Evolutionary conservation across 1,139 yeast species (phyloP).

Genomic region (Magnusiomyces magnusii): DNA sequence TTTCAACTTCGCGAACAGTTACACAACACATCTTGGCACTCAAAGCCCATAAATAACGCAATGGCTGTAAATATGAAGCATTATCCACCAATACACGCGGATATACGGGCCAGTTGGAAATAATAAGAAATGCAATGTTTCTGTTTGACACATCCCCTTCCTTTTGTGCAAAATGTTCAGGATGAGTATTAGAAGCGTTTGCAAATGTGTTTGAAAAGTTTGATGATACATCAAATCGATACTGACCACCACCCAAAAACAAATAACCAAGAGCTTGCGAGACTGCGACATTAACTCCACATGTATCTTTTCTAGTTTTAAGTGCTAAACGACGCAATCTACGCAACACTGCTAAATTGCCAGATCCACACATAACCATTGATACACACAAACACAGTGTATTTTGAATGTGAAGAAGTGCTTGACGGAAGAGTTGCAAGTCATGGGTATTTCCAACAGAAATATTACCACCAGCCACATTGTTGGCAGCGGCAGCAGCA

Average conservation of each 20-base stretch:
- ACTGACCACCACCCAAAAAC: slow-evolving; percentile 90
- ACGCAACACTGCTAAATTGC: slow-evolving; percentile 72
- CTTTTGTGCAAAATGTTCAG: background rate
- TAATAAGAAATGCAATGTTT: slow-evolving; percentile 64
- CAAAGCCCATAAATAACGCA: slow-evolving; percentile 87
- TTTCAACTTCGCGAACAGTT: slow-evolving; percentile 60
- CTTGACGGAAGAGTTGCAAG: slow-evolving; percentile 48
- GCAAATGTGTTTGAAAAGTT: background rate
- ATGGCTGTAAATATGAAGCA: slow-evolving; percentile 70
- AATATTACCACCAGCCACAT: background rate
- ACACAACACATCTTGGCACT: slow-evolving; percentile 78
- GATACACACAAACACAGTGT: slow-evolving; percentile 58
- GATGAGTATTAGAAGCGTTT: background rate
- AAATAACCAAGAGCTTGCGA: slow-evolving; percentile 82
- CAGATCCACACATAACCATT: slow-evolving; percentile 83
- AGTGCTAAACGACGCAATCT: slow-evolving; percentile 65
- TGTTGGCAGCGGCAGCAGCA: background rate
- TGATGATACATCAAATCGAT: slow-evolving; percentile 49
- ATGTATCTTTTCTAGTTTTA: slow-evolving; percentile 43
- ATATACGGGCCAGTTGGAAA: slow-evolving; percentile 68
- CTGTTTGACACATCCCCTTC: background rate
- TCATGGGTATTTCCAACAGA: slow-evolving; percentile 41
- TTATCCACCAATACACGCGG: slow-evolving; percentile 39
- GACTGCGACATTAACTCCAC: slow-evolving; percentile 71
- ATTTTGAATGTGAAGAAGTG: slow-evolving; percentile 53